Base-by-base conservation (phyloP, 768 basidiomycete species). In the Lactarius evosmus region DNA sequence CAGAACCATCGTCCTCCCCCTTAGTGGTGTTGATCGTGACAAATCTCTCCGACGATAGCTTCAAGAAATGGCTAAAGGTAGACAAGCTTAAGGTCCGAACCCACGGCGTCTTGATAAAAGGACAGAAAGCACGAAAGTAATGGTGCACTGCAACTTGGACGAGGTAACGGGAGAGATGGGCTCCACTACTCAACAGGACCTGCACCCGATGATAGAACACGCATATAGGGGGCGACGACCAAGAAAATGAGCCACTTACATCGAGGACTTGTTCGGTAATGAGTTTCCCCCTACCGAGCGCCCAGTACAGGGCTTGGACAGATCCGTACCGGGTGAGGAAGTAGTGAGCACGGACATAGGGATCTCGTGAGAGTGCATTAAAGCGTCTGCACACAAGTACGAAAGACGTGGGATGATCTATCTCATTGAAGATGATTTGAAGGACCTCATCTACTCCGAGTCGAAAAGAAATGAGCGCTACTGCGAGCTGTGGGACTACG, bases 141-240 rank as follows among this genome's bases (percentile, higher is more conserved):
- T 91, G 90, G 65, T 91, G 89, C 58, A 87, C 84, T 38, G 89
- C 87, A 58, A 88, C 80, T 74, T 92, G 90, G 52, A 87, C 80
- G 53, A 92, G 80, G 75, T 92, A 92, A 54, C 90, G 83, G 66
- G 89, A 91, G 66, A 91, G 73, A 71, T 89, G 87, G 59, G 88
- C 89, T 59, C 89, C 89, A 69, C 88, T 89, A 56, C 82, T 78
- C 62, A 91, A 76, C 60, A 92, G 81, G 70, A 88, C 88, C 89
- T 91, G 57, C 16, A 6, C 63, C 33, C 57, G 66, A 58, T 19
- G 53, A n/a, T 57, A 53, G 50, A 53, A 56, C 51, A 25, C 61
- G 51, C 29, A 57, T 50, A 52, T 61, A 58, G 22, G 58, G 49
- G n/a, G 30, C n/a, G 51, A 38, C 19, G 52, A 33, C 8, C 58